These are phyloP conservation scores for Cytauxzoon felis DNA, from an alignment of 169 alveolate species.

Conservation along the genomic window DNA sequence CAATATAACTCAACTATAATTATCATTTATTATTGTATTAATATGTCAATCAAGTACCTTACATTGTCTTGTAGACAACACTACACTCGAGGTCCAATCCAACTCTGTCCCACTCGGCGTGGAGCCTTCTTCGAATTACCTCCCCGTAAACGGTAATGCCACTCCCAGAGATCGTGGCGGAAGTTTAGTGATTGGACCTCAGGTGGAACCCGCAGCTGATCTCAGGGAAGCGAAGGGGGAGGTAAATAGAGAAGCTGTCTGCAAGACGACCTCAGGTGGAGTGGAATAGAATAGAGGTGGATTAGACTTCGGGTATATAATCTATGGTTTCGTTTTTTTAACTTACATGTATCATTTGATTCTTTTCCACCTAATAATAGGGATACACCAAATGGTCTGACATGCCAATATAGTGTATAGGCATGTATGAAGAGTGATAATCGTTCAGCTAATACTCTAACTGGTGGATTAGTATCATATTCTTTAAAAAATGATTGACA, in stretches of 20 bases:
- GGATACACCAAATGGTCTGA: constrained; percentile 92
- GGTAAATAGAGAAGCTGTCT: no score
- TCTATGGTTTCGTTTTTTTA: neutral
- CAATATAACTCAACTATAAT: constrained; percentile 81
- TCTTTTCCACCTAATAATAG: constrained; percentile 82
- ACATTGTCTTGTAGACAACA: neutral
- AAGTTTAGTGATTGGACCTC: no score
- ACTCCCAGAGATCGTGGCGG: no score
- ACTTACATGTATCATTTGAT: constrained; percentile 65
- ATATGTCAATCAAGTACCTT: neutral
- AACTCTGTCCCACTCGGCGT: no score
- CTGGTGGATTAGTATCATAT: constrained; percentile 86
- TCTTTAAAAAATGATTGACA: constrained; percentile 77
- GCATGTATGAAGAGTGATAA: constrained; percentile 86
- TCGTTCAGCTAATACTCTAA: constrained; percentile 88
- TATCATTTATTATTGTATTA: neutral
- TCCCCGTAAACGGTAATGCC: no score
- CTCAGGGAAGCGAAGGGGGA: no score
- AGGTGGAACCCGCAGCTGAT: no score
- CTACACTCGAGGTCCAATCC: no score
- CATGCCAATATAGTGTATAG: constrained; percentile 85
- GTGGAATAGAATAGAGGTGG: no score
- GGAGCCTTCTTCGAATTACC: no score
- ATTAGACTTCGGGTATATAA: no score
- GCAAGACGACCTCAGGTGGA: no score